These are phyloP conservation scores for Colletotrichum australisinense DNA, from an alignment of 2,329 filamentous ascomycete genomes.

Conservation along the genomic window DNA sequence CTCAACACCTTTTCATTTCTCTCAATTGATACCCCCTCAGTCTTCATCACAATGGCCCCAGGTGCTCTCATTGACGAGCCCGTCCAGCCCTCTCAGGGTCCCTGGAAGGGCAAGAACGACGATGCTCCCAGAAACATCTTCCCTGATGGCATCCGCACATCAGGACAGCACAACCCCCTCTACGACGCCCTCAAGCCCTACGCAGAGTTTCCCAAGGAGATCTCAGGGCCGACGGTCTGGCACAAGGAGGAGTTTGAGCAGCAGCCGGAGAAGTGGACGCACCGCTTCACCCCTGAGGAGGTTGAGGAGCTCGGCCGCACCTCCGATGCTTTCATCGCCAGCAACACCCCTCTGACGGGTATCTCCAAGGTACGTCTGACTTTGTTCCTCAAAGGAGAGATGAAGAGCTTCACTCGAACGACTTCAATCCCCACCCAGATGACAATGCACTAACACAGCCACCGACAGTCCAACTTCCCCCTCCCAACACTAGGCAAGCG, in stretches of 20 bases:
- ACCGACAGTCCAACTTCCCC: conserved; percentile 53
- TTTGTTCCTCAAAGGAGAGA: too few species aligned
- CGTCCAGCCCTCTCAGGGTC: conserved; percentile 8
- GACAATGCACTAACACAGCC: not conserved
- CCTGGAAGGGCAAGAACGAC: conserved; percentile 43
- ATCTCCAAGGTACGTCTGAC: conserved; percentile 54
- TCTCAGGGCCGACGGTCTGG: conserved; percentile 81
- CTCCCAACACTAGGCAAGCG: conserved; percentile 52
- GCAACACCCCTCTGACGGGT: conserved; percentile 75
- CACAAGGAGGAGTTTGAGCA: conserved; percentile 71
- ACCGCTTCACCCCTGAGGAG: conserved; percentile 75
- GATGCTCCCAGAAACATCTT: conserved; percentile 52
- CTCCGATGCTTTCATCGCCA: conserved; percentile 76
- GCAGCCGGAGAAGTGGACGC: conserved; percentile 77
- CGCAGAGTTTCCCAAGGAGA: conserved; percentile 75
- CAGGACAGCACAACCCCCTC: conserved; percentile 78
- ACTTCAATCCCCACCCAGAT: too few species aligned
- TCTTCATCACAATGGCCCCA: conserved; percentile 34
- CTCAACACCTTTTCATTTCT: not conserved
- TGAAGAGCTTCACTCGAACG: not conserved
- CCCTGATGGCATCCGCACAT: conserved; percentile 62
- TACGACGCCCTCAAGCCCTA: conserved; percentile 75
- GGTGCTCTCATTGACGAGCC: conserved; percentile 37
- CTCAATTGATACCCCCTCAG: conserved; percentile 5
- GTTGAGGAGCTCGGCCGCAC: conserved; percentile 74